Evolutionary conservation across 192 early-diverging fungal genomes (phyloP), one percentile per base, ranked within the genome.

Genomic region (Phycomyces blakesleeanus): DNA sequence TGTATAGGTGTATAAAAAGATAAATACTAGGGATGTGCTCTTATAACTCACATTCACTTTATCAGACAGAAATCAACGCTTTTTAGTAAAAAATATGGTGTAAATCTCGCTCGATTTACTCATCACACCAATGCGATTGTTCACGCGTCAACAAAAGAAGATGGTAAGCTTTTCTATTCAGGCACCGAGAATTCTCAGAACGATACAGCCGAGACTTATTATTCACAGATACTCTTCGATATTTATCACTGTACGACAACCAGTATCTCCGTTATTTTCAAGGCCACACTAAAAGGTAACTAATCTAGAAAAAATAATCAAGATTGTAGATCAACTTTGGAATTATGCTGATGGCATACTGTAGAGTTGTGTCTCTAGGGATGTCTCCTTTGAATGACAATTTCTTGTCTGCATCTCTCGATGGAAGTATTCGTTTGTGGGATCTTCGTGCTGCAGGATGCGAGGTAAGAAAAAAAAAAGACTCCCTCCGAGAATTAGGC

Each of bases 1-100:
- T 47, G n/a, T 52, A 27, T 16, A 5, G 49, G n/a, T 47, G 38
- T 12, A 44, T 6, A 20, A 6, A 47, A 47, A 47, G 12, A 47
- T 14, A 47, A 3, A 47, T n/a, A 1, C 12, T 11, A 47, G 3
- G 44, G 3, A n/a, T n/a, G 11, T 47, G 44, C 4, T 26, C 11
- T 38, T 66, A 1, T 37, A 27, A 1, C 37, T 47, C 10, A 40
- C 22, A 26, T 44, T 18, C 54, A 10, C 27, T 39, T 24, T 55
- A 37, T 24, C 61, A 91, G 84, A 16, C 75, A 84, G 38, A 82
- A 85, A 61, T 87, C 88, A 41, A 86, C 88, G 0, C 73, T 91
- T 14, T 94, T 84, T 69, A 94, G 91, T 69, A 95, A 97, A 80
- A 98, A 98, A 51, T 98, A 98, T 68, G 97, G 97, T 7, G 94